phyloP scores from a whole-genome alignment of 345 rosid species.

The Populus pruinosa region DNA sequence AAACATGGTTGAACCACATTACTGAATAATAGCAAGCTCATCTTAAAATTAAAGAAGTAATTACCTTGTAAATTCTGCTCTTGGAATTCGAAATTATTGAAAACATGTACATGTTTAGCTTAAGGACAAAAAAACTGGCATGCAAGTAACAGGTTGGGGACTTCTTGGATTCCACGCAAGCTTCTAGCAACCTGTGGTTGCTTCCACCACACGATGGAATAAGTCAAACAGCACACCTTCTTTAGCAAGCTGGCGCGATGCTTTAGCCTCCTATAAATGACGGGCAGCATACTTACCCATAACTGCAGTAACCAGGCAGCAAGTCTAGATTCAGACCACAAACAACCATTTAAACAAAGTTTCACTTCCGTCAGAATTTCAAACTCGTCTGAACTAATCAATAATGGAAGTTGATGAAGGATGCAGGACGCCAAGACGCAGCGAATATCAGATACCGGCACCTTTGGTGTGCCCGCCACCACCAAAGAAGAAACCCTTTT shows the following conservation, averaged over 20 bases:
- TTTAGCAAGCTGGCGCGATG: conserved; percentile 25
- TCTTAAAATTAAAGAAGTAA: neutral
- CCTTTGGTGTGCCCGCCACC: conserved; percentile 52
- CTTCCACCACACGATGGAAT: conserved; percentile 34
- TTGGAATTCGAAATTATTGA: neutral
- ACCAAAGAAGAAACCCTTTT: conserved; percentile 49
- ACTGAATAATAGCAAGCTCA: neutral
- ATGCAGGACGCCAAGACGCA: conserved; percentile 56
- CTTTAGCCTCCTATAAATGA: neutral
- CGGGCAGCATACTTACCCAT: neutral
- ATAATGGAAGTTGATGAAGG: conserved; percentile 29
- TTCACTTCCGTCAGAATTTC: neutral
- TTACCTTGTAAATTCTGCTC: neutral
- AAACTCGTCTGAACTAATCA: neutral
- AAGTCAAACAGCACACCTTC: conserved; percentile 31
- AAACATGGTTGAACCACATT: no score
- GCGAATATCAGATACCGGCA: conserved; percentile 36
- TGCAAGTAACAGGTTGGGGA: neutral
- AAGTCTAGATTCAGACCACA: neutral
- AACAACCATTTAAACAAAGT: neutral
- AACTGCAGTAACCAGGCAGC: neutral
- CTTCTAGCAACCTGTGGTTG: neutral
- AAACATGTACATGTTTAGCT: neutral
- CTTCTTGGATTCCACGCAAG: conserved; percentile 1
- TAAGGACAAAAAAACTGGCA: neutral